Evolutionary conservation across 192 early-diverging fungal species (phyloP).

Genomic region (Funneliformis geosporum): DNA sequence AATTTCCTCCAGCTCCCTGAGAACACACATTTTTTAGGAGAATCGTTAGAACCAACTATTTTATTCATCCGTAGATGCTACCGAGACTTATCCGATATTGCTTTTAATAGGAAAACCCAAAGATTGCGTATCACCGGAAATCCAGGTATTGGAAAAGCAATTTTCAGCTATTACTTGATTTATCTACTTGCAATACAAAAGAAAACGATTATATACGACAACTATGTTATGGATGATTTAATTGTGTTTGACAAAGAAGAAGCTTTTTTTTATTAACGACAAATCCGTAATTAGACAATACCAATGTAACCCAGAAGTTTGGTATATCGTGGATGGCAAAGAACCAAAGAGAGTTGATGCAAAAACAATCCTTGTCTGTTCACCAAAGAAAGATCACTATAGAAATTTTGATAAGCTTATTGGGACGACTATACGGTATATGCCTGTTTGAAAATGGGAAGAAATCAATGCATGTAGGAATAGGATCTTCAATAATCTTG

Average conservation of each 20-base stretch:
- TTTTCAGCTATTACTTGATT: constrained; percentile 21
- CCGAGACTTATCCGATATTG: neutral
- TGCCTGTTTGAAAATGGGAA: too few species aligned
- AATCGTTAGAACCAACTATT: neutral
- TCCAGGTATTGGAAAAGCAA: constrained; percentile 18
- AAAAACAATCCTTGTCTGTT: constrained; percentile 26
- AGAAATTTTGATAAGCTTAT: neutral
- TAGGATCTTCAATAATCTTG: too few species aligned
- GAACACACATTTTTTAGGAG: neutral
- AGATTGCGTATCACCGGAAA: constrained; percentile 4
- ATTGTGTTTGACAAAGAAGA: neutral
- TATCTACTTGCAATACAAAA: constrained; percentile 18
- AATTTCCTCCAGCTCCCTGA: neutral
- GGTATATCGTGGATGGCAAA: constrained; percentile 22
- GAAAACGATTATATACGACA: constrained; percentile 9
- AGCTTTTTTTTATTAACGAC: neutral
- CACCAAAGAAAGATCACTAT: neutral
- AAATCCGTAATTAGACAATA: neutral
- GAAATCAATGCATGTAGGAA: too few species aligned
- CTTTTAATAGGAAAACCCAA: neutral
- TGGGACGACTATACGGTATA: too few species aligned
- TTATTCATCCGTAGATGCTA: constrained; percentile 23
- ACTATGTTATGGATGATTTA: neutral
- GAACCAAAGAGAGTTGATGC: neutral
- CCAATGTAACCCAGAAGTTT: neutral